Evolutionary conservation across 2,329 filamentous ascomycete species (phyloP).

Genomic region (Colletotrichum limetticola): DNA sequence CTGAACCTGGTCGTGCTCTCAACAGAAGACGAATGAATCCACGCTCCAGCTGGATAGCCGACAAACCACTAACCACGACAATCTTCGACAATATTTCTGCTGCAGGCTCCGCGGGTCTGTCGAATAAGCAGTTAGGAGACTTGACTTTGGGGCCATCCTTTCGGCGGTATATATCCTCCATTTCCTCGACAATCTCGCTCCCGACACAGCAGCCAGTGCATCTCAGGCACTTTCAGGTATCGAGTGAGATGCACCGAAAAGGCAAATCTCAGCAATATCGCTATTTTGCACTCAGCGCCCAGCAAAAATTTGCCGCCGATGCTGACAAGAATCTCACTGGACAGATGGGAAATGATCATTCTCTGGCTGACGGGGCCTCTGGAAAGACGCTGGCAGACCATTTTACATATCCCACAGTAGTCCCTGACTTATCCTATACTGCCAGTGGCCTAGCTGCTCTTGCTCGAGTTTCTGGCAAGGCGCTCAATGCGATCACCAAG

Average conservation of each 20-base stretch:
- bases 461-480: constrained; percentile 18
- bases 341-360: neutral
- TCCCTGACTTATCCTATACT: neutral
- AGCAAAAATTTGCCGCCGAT: neutral
- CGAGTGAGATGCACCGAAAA: constrained; percentile 33
- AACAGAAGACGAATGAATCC: constrained; percentile 5
- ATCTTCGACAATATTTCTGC: constrained; percentile 48
- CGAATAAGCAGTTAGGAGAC: constrained; percentile 44
- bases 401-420: neutral
- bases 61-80: constrained; percentile 46
- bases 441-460: constrained; percentile 20
- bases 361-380: too few relatives aligned
- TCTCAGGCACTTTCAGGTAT: constrained; percentile 32
- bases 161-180: constrained; percentile 46
- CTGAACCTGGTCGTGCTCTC: neutral
- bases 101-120: constrained; percentile 42
- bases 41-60: constrained; percentile 41
- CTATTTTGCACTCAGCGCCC: constrained; percentile 6
- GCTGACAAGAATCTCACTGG: neutral
- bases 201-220: constrained; percentile 28
- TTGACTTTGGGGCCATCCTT: constrained; percentile 45
- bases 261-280: constrained; percentile 34
- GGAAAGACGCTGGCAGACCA: neutral
- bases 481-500: constrained; percentile 10
- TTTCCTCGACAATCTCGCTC: constrained; percentile 44